Percentiles rank a stretch among this genome's conserved stretches.
Conservation (phyloP, 2,329 filamentous ascomycete genomes). For the Neofusicoccum umdonicola region DNA sequence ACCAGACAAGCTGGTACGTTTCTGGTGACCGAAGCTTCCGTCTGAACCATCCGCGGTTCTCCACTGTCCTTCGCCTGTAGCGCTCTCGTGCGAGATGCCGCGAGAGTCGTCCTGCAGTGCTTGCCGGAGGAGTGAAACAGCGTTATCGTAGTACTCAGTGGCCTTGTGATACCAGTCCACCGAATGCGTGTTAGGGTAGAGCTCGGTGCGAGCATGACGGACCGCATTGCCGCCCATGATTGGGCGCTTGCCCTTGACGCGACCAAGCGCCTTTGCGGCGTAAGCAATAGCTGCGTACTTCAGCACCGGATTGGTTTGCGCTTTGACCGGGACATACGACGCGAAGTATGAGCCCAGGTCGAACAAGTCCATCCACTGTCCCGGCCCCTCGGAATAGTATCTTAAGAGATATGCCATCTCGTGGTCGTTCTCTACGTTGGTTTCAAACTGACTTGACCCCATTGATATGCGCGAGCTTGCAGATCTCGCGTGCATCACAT, state of each 20-base stretch:
- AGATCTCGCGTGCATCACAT: not conserved
- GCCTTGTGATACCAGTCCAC: constrained; percentile 61
- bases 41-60: constrained; percentile 12
- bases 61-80: constrained; percentile 18
- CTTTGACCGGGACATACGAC: constrained; percentile 58
- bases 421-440: constrained; percentile 43
- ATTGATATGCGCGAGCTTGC: constrained; percentile 15
- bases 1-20: constrained; percentile 45
- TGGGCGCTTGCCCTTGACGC: constrained; percentile 53
- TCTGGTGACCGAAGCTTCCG: constrained; percentile 25
- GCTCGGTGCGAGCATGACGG: constrained; percentile 52
- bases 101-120: constrained; percentile 34
- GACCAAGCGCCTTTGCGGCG: constrained; percentile 60
- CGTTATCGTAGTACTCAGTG: constrained; percentile 60
- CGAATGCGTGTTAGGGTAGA: constrained; percentile 47
- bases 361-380: constrained; percentile 60
- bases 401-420: constrained; percentile 60
- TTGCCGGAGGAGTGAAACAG: constrained; percentile 49
- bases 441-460: constrained; percentile 9
- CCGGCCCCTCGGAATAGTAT: constrained; percentile 60
- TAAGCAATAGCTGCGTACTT: constrained; percentile 59
- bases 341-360: constrained; percentile 60
- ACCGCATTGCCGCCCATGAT: constrained; percentile 48
- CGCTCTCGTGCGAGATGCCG: constrained; percentile 27
- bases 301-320: constrained; percentile 49